Evolutionary conservation across 306 rosid genomes (phyloP).

Genomic region (Gastrolobium bilobum): DNA sequence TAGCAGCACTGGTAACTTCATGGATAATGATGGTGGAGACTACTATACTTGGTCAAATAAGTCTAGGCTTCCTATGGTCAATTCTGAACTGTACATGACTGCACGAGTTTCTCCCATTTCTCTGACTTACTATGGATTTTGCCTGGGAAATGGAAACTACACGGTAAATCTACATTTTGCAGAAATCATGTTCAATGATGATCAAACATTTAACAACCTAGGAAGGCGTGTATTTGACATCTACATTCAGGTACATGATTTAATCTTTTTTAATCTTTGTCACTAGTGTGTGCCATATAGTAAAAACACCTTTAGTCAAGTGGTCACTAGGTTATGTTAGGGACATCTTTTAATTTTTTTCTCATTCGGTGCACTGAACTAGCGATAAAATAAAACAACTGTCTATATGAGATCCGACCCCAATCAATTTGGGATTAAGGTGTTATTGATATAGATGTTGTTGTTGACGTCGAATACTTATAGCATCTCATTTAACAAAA

Average conservation of each 20-base stretch:
- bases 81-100: constrained; percentile 58
- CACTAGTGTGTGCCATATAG: not conserved
- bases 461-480: not conserved
- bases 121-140: constrained; percentile 69
- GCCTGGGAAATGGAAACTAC: constrained; percentile 64
- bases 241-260: constrained; percentile 62
- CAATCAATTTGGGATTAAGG: too few relatives aligned
- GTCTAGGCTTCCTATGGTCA: constrained; percentile 40
- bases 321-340: not conserved
- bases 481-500: not conserved
- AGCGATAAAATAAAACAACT: too few relatives aligned
- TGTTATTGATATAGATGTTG: too few relatives aligned
- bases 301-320: not conserved
- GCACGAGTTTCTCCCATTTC: constrained; percentile 81
- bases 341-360: not conserved
- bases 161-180: constrained; percentile 64
- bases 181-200: constrained; percentile 54
- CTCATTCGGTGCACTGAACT: too few relatives aligned
- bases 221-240: constrained; percentile 69
- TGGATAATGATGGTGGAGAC: not conserved
- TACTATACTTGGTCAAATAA: not conserved
- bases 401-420: too few relatives aligned
- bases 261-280: not conserved
- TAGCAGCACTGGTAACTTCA: constrained; percentile 49
- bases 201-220: constrained; percentile 49